A percentile compares a stretch with the other conserved stretches of the same genome.
These are phyloP conservation scores for Poteriospumella lacustris DNA, from an alignment of 108 stramenopile species.

Conservation along the genomic window DNA sequence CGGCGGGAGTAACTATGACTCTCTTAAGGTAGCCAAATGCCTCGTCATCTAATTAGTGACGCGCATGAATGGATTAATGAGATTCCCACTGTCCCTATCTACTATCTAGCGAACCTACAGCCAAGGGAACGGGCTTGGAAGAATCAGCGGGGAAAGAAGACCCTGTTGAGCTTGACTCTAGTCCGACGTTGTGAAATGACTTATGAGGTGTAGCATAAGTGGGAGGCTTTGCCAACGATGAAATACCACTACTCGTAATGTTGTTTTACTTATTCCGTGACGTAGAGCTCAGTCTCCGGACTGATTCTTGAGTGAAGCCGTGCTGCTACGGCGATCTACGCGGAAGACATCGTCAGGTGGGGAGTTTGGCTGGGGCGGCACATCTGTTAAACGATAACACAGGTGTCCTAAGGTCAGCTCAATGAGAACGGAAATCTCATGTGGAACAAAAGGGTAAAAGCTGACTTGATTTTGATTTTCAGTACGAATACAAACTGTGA, in stretches of 20 bases:
- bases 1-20: too few species aligned
- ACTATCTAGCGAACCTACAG: constrained; percentile 93
- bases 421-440: constrained; percentile 87
- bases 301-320: constrained; percentile 43
- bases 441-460: constrained; percentile 85
- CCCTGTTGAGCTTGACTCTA: constrained; percentile 97
- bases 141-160: constrained; percentile 74
- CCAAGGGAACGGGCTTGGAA: constrained; percentile 82
- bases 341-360: constrained; percentile 82
- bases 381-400: constrained; percentile 83
- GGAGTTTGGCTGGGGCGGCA: constrained; percentile 83
- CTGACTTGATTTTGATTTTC: constrained; percentile 94
- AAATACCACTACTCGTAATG: constrained; percentile 95
- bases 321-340: constrained; percentile 59
- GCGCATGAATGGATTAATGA: constrained; percentile 57
- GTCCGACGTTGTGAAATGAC: constrained; percentile 94
- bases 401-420: constrained; percentile 93
- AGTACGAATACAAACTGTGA: constrained; percentile 89
- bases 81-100: constrained; percentile 84
- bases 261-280: constrained; percentile 91
- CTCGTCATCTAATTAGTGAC: too few species aligned
- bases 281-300: constrained; percentile 51
- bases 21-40: too few species aligned
- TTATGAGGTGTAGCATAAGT: constrained; percentile 94
- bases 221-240: constrained; percentile 82